Percentiles rank a stretch among this genome's conserved stretches.
phyloP scores from a whole-genome alignment of 2,329 filamentous ascomycete genomes.

The Venturia nashicola region DNA sequence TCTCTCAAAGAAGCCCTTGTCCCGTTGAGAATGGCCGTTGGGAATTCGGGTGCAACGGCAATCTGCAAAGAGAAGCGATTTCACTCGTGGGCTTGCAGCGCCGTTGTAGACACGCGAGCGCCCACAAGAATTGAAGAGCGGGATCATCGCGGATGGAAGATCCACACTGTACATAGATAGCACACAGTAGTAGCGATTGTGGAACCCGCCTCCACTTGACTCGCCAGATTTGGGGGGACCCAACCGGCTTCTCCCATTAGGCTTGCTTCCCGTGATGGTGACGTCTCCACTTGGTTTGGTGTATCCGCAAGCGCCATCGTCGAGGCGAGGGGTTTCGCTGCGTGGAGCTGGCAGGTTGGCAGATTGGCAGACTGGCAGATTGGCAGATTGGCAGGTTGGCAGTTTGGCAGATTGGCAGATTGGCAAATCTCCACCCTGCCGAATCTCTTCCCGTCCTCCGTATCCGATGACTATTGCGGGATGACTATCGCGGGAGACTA shows the following conservation, averaged over 20 bases:
- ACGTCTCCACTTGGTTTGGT: too few relatives aligned
- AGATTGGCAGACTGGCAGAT: not conserved
- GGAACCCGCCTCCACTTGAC: not conserved
- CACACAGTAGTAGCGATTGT: not conserved
- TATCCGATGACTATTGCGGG: too few relatives aligned
- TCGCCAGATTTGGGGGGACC: not conserved
- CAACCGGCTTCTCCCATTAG: not conserved
- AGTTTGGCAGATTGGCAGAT: not conserved
- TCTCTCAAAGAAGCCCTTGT: too few relatives aligned
- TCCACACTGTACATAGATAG: not conserved
- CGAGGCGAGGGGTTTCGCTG: not conserved
- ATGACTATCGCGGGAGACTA: too few relatives aligned
- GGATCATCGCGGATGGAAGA: not conserved
- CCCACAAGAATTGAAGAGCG: not conserved
- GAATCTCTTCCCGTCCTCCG: too few relatives aligned
- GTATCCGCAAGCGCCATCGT: too few relatives aligned
- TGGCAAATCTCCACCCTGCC: not conserved
- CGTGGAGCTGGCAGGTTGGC: not conserved
- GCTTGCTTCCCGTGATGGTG: not conserved
- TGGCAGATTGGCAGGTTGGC: not conserved
- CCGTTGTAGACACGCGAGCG: not conserved
- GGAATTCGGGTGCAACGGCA: not conserved
- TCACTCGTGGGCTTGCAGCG: constrained; percentile 1
- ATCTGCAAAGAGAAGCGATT: not conserved
- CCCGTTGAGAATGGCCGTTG: too few relatives aligned